phyloP scores from a whole-genome alignment of 164 flowering plant genomes.

The Pachysandra terminalis region DNA sequence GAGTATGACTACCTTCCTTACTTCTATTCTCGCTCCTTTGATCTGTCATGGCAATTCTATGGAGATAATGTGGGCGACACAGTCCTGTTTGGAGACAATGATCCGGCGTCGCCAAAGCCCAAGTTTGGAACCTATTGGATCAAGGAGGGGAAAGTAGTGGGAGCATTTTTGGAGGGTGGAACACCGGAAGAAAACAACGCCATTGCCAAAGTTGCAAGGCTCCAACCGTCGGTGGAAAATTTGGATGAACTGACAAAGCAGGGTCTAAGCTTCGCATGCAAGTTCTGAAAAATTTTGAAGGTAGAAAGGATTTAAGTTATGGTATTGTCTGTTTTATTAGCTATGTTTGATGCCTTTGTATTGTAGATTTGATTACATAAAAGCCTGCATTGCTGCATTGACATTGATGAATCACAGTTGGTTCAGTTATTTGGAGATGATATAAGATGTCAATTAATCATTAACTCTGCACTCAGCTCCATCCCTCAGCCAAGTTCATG shows the following conservation, averaged over 20 bases:
- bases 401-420: too few species aligned
- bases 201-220: constrained; percentile 81
- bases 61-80: constrained; percentile 72
- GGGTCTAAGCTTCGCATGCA: constrained; percentile 78
- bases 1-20: constrained; percentile 93
- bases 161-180: constrained; percentile 95
- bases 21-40: constrained; percentile 92
- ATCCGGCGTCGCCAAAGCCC: constrained; percentile 20
- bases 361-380: background rate
- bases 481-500: too few species aligned
- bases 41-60: constrained; percentile 95
- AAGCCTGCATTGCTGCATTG: too few species aligned
- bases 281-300: constrained; percentile 35
- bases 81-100: background rate
- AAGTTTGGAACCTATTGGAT: constrained; percentile 97
- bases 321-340: background rate
- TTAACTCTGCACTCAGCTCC: too few species aligned
- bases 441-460: too few species aligned
- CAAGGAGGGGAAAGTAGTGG: constrained; percentile 80
- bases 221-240: constrained; percentile 63
- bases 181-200: constrained; percentile 91
- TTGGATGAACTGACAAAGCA: constrained; percentile 51
- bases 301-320: background rate
- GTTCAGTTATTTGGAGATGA: too few species aligned
- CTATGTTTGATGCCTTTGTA: background rate